Base-by-base conservation (phyloP, 1,139 yeast genomes). In the Geotrichum restrictum region DNA sequence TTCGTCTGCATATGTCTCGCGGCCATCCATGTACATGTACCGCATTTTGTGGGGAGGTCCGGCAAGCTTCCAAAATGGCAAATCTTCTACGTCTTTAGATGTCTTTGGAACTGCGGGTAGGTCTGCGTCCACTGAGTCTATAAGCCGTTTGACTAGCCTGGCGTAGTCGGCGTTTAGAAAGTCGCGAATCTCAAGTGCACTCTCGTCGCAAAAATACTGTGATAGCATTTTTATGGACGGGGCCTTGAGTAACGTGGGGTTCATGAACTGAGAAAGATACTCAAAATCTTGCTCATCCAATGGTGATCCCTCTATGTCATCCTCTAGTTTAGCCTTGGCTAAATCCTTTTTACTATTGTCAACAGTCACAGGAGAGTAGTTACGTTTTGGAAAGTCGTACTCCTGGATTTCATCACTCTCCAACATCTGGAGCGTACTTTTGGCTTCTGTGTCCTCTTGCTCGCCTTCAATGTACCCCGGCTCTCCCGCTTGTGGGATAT, bases 11-110 rank as follows among this genome's bases (percentile, higher is more conserved):
- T 54, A 52, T 31, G 49, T 43, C 11, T 47, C 43, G 31, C 54
- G 39, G 16, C 57, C 58, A 34, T 87, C 94, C 44, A 91, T 75
- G 65, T 88, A 93, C 76, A 89, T 69, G 67, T 77, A 94, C 58
- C 97, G 74, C 70, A 88, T 93, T 65, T 94, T 89, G 66, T 91
- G 98, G 8, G 97, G 95, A 14, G 98, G 98, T 40, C 86, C 80
- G 0, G 98, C 94, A 46, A 91, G 76, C 59, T 85, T 82, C 98
- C 98, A 94, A 14, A 27, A 39, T 2, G 96, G 96, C 53, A 69
- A 72, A 14, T 56, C 53, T 3, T 64, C 56, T 0, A 88, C 80
- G 31, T 87, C 87, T 2, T 68, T 64, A 6, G 85, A 76, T 1
- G 65, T 69, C 47, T 70, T 71, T 1, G 97, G 96, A 59, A 83